Percentiles rank a stretch among this genome's conserved stretches.
Conservation (phyloP, 2,329 filamentous ascomycete genomes). For the Sporothrix brasiliensis region DNA sequence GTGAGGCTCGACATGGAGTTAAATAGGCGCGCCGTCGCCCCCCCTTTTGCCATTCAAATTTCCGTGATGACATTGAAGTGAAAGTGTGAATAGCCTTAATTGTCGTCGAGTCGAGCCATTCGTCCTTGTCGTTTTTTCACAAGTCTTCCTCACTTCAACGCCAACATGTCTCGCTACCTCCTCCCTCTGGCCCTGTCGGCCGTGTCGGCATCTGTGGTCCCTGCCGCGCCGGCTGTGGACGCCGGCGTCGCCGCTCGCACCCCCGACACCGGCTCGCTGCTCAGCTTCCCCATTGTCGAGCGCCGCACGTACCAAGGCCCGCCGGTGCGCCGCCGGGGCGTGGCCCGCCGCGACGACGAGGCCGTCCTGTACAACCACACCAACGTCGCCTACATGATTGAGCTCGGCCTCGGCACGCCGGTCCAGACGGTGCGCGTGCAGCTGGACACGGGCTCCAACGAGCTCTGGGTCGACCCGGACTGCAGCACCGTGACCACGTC, state of each 20-base stretch:
- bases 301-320: constrained; percentile 5
- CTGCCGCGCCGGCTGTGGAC: neutral
- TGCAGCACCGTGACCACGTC: constrained; percentile 51
- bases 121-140: too few species aligned
- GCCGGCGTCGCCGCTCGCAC: neutral
- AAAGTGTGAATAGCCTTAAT: constrained; percentile 8
- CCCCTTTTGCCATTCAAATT: neutral
- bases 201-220: constrained; percentile 30
- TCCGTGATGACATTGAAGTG: neutral
- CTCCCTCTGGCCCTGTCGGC: constrained; percentile 31
- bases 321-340: constrained; percentile 3
- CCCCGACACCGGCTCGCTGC: neutral
- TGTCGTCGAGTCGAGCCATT: neutral
- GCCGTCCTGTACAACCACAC: constrained; percentile 33
- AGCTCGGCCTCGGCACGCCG: constrained; percentile 53
- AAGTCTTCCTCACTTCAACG: neutral
- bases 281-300: constrained; percentile 32
- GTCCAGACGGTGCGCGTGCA: constrained; percentile 53
- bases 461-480: constrained; percentile 63
- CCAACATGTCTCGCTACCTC: constrained; percentile 26
- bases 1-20: constrained; percentile 3
- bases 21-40: constrained; percentile 5
- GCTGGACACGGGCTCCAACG: constrained; percentile 58
- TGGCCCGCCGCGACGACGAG: constrained; percentile 26
- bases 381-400: constrained; percentile 35